phyloP scores from a whole-genome alignment of 2,329 filamentous ascomycete genomes.

The Fusarium praegraminearum region DNA sequence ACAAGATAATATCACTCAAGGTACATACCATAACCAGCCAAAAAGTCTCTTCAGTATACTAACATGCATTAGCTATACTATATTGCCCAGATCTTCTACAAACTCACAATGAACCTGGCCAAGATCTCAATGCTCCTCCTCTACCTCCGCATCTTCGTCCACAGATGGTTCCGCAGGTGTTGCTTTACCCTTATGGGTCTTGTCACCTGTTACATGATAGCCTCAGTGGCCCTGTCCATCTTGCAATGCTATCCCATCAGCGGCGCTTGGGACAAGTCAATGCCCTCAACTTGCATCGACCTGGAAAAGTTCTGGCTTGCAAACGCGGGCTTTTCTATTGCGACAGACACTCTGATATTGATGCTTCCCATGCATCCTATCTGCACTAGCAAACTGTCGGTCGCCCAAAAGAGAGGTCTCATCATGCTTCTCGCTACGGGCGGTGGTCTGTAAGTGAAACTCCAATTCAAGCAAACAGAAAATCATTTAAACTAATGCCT shows the following conservation, averaged over 20 bases:
- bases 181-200: constrained; percentile 58
- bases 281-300: constrained; percentile 59
- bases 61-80: constrained; percentile 59
- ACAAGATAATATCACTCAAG: constrained; percentile 55
- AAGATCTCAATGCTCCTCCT: constrained; percentile 66
- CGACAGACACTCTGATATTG: constrained; percentile 61
- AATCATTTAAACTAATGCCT: background rate
- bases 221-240: constrained; percentile 59
- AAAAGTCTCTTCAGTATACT: background rate
- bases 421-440: constrained; percentile 59
- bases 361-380: constrained; percentile 61
- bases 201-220: constrained; percentile 60
- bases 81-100: constrained; percentile 65
- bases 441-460: constrained; percentile 56
- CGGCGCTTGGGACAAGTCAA: constrained; percentile 59
- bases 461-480: background rate
- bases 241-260: constrained; percentile 63
- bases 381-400: constrained; percentile 58
- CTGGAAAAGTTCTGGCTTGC: constrained; percentile 62
- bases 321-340: constrained; percentile 61
- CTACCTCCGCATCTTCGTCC: constrained; percentile 66
- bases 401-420: constrained; percentile 56
- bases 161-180: constrained; percentile 58
- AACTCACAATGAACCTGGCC: constrained; percentile 64
- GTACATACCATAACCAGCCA: constrained; percentile 28